Evolutionary conservation across 306 rosid genomes (phyloP), one percentile per base, ranked within the genome.

Genomic region (Hippophae tibetana): DNA sequence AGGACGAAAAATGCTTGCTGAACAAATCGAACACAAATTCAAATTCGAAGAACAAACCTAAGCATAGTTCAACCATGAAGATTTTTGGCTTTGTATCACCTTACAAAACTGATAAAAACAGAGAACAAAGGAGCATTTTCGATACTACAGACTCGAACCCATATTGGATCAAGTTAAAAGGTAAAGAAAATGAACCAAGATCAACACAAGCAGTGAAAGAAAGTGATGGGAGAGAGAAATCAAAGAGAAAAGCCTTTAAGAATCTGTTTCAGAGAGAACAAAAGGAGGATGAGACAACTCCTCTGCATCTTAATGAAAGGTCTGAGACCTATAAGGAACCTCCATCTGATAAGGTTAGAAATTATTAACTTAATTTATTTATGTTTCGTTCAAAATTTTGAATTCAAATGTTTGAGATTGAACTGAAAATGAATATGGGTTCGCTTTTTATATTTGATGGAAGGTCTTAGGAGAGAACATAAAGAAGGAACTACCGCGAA

Each of bases 381-480:
- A 31, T 59, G 11, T 38, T 44, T 18, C 40, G 61, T 52, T 13
- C 3, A 8, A 7, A 57, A 50, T 31, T 3, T 42, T 59, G 48
- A 25, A 42, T 45, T 46, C 69, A 13, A 55, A 41, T 55, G 77
- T 55, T 40, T 44, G 52, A 14, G 57, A n/a, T 25, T 48, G 46
- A 50, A 31, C 43, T 14, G 27, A 41, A 61, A 56, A 12, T 73
- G 41, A 51, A 25, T 43, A 46, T 54, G 52, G 63, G 23, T 38
- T 11, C 7, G n/a, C 23, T 10, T 53, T 14, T 54, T 6, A 6
- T 47, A 13, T 65, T 65, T 54, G 3, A 31, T 7, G 49, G 51
- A 65, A 90, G 96, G 96, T 81, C 65, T 75, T 86, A 70, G 95
- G 82, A 42, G 90, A 83, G 54, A 87, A 74, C 67, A 81, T 79